Conservation (phyloP, 352 stramenopile genomes). For the Vaucheria bursata region DNA sequence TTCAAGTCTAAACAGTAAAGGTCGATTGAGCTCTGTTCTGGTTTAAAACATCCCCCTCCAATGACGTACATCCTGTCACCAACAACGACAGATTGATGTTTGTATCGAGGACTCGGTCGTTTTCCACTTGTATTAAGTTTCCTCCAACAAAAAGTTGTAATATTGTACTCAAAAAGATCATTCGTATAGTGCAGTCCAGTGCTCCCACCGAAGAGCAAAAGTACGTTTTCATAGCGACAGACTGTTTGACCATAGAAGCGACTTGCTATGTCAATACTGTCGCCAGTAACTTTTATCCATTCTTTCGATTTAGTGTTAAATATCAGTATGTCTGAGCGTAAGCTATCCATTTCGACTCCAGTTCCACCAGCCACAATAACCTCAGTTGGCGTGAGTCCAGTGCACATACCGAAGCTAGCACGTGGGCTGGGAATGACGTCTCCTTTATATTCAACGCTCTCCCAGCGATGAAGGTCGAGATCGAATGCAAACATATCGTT, state of each 20-base stretch:
- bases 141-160: constrained; percentile 24
- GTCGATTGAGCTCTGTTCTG: constrained; percentile 44
- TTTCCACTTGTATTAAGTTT: constrained; percentile 20
- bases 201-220: constrained; percentile 43
- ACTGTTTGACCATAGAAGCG: constrained; percentile 46
- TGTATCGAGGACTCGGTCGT: constrained; percentile 42
- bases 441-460: constrained; percentile 15
- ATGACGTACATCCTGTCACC: constrained; percentile 47
- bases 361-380: constrained; percentile 38
- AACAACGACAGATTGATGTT: constrained; percentile 44
- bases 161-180: constrained; percentile 49
- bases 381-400: constrained; percentile 9
- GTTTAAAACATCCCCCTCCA: constrained; percentile 37
- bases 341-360: constrained; percentile 42
- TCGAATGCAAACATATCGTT: constrained; percentile 45
- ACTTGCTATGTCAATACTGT: constrained; percentile 36
- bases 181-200: constrained; percentile 45
- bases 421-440: constrained; percentile 14
- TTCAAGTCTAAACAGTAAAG: constrained; percentile 44
- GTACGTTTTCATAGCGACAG: constrained; percentile 40
- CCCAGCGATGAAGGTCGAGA: constrained; percentile 33
- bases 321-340: constrained; percentile 33
- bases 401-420: constrained; percentile 43
- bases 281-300: constrained; percentile 23
- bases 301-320: constrained; percentile 20